A percentile compares a stretch with the other conserved stretches of the same genome.
Evolutionary conservation across 148 eudicot genomes (phyloP).

Genomic region (Amaranthus hypochondriacus): DNA sequence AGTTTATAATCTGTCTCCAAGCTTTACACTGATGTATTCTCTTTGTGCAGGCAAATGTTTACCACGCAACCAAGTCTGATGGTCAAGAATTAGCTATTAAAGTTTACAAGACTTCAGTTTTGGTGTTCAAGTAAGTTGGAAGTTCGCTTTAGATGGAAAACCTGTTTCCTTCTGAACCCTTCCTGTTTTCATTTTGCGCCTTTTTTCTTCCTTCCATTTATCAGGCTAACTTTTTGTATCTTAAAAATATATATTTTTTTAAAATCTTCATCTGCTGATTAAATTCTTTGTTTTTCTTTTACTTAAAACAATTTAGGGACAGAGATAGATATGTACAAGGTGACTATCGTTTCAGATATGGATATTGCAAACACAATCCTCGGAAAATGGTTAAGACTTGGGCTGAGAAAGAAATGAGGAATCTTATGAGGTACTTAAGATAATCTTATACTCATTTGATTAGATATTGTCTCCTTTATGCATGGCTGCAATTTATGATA

Average conservation of each 20-base stretch:
- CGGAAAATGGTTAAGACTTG: conserved; percentile 99
- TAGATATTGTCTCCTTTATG: not conserved
- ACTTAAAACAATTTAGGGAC: conserved; percentile 45
- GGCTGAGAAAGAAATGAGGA: conserved; percentile 99
- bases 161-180: not conserved
- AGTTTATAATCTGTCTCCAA: not conserved
- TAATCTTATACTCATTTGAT: not conserved
- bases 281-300: conserved; percentile 14
- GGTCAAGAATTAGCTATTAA: conserved; percentile 89
- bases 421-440: conserved; percentile 70
- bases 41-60: conserved; percentile 80
- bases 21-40: not conserved
- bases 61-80: conserved; percentile 88
- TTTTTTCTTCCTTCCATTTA: not conserved
- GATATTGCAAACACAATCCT: conserved; percentile 95
- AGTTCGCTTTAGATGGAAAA: no score
- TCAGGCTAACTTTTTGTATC: not conserved
- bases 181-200: not conserved
- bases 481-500: not conserved
- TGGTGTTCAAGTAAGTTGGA: conserved; percentile 81
- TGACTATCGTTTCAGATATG: conserved; percentile 89
- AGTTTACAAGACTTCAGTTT: conserved; percentile 94
- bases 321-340: conserved; percentile 95
- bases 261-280: not conserved
- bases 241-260: not conserved